Percentiles rank a stretch among this genome's conserved stretches.
Conservation (phyloP, 179 eudicot species). For the Silene vulgaris region DNA sequence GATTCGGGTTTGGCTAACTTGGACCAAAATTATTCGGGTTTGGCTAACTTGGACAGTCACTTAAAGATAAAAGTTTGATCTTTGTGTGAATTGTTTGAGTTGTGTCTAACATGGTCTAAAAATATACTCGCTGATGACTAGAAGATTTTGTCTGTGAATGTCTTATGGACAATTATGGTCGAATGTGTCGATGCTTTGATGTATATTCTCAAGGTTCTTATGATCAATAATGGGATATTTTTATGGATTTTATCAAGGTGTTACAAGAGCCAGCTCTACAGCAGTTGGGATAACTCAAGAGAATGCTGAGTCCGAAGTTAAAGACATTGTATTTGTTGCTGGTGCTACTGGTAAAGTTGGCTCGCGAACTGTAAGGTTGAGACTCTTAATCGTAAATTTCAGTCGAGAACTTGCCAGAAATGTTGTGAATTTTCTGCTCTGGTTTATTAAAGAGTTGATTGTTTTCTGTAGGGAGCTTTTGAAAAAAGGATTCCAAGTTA, state of each 20-base stretch:
- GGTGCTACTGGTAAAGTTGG: slow-evolving; percentile 96
- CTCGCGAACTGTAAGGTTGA: slow-evolving; percentile 80
- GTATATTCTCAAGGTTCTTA: neutral
- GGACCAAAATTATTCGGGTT: neutral
- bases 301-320: slow-evolving; percentile 37
- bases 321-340: slow-evolving; percentile 70
- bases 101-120: too few species aligned
- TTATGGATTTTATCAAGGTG: slow-evolving; percentile 30
- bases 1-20: neutral
- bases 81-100: neutral
- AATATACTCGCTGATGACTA: too few species aligned
- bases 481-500: slow-evolving; percentile 70
- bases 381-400: slow-evolving; percentile 2
- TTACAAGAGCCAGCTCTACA: slow-evolving; percentile 34
- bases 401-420: neutral
- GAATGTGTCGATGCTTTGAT: neutral
- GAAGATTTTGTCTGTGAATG: neutral
- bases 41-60: neutral
- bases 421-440: neutral
- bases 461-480: slow-evolving; percentile 69
- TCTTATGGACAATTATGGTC: neutral
- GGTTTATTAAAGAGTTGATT: slow-evolving; percentile 9
- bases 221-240: slow-evolving; percentile 1
- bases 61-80: neutral
- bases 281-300: slow-evolving; percentile 32